Evolutionary conservation across 2,329 filamentous ascomycete genomes (phyloP).

Genomic region (Capronia epimyces): DNA sequence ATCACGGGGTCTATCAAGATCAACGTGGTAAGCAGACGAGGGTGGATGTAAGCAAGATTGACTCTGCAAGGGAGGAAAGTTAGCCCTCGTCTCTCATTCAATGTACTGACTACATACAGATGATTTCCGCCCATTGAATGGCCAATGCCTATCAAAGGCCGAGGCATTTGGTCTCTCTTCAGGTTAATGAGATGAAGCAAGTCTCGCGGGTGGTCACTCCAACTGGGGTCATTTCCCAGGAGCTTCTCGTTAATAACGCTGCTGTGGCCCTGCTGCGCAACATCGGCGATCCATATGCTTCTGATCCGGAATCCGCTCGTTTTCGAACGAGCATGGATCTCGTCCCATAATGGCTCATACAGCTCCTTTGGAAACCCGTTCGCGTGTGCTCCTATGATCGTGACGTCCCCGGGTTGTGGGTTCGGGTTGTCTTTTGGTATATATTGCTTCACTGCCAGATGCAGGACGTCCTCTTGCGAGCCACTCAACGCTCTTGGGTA

Average conservation of each 20-base stretch:
- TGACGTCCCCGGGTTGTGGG: constrained; percentile 46
- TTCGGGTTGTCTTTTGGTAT: constrained; percentile 45
- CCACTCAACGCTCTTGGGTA: constrained; percentile 45
- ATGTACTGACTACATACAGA: constrained; percentile 45
- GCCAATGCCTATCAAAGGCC: constrained; percentile 72
- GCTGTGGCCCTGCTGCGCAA: constrained; percentile 69
- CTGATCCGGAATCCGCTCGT: constrained; percentile 59
- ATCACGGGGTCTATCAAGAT: constrained; percentile 62
- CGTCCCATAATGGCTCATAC: constrained; percentile 81
- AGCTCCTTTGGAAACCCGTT: constrained; percentile 57
- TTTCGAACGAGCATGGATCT: constrained; percentile 55
- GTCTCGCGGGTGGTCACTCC: constrained; percentile 74
- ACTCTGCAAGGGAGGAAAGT: constrained; percentile 10
- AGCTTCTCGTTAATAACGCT: constrained; percentile 64
- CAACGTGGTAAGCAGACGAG: constrained; percentile 66
- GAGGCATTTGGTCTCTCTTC: constrained; percentile 34
- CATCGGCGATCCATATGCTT: constrained; percentile 75
- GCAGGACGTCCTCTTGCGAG: constrained; percentile 46
- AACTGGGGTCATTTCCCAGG: constrained; percentile 72
- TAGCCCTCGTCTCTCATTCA: constrained; percentile 26
- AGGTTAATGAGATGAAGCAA: constrained; percentile 53
- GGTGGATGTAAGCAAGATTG: constrained; percentile 55
- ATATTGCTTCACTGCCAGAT: constrained; percentile 53
- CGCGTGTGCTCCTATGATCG: constrained; percentile 51
- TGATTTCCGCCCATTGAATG: constrained; percentile 75